Evolutionary conservation across 768 basidiomycete genomes (phyloP), one percentile per base, ranked within the genome.

Genomic region (Mycena galericulata): DNA sequence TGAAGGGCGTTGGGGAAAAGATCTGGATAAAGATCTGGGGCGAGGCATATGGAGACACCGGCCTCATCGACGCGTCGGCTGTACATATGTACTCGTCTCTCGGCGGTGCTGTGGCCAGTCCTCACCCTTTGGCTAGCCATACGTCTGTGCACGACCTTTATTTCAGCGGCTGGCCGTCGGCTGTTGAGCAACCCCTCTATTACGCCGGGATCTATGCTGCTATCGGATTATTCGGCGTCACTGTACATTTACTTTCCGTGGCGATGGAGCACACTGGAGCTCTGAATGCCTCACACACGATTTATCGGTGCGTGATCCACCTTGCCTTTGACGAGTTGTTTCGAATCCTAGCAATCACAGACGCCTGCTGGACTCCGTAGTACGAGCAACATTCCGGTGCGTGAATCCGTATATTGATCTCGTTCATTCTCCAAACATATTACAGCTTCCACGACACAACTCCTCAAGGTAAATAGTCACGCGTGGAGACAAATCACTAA

Each of bases 331-430:
- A 11, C 2, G 20, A 22, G 34, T 29, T 24, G 26, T 20, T 41
- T 18, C 2, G 6, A 40, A 34, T 53, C 18, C 5, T 22, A 9
- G 24, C 24, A 15, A 53, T 22, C 29, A 9, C 34, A 63, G 62
- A 70, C 83, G 84, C 56, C 78, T 96, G 34, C 79, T 96, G 58
- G 86, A 83, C 11, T 87, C 87, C 0, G 92, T 96, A 5, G 89
- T 95, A n/a, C 84, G 89, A 20, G 93, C 94, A 14, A 94, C 94
- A 3, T 94, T 95, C 85, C 85, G 94, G 58, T 94, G 91, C 85
- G 55, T 90, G n/a, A 26, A 46, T 3, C 18, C 6, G n/a, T 27
- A 9, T 92, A 26, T 93, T 47, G 10, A 0, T 50, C 6, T 8
- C n/a, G n/a, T 22, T 3, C 40, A 27, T 24, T 30, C 17, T 41